Base-by-base conservation (phyloP, 1,139 yeast genomes). In the Suhomyces ambrosiae region DNA sequence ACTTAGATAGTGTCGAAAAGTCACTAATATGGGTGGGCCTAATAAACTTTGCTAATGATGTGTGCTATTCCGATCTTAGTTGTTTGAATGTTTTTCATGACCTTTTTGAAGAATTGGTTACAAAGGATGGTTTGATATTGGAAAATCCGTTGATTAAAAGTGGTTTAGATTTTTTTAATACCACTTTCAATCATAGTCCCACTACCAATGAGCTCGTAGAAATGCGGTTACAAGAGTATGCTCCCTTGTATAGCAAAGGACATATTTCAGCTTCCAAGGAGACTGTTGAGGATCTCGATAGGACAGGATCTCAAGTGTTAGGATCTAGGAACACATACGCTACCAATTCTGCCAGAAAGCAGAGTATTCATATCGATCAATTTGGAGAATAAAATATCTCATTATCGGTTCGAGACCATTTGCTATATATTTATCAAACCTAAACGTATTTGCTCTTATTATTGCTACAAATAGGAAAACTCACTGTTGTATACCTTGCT, bases 351-450 rank as follows among this genome's bases (percentile, higher is more conserved):
- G 52, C 54, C 8, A 45, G 63, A 32, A 60, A 59, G 34, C 65
- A 60, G 41, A 63, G 68, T 33, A 50, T 60, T 29, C 68, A 61
- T 44, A 60, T 61, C 15, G 68, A 62, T 42, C 56, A 54, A 32
- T 62, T 42, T 44, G 56, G 56, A 7, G 24, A 29, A n/a, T 21
- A 10, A 22, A 24, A 8, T 5, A 24, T 18, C 8, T 18, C n/a
- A n/a, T n/a, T n/a, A n/a, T n/a, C n/a, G n/a, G n/a, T n/a, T n/a
- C n/a, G n/a, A n/a, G n/a, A n/a, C n/a, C n/a, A n/a, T n/a, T n/a
- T n/a, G n/a, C n/a, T n/a, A n/a, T n/a, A n/a, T n/a, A n/a, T n/a
- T n/a, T n/a, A n/a, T n/a, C n/a, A n/a, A n/a, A n/a, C n/a, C n/a
- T n/a, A n/a, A n/a, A n/a, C n/a, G n/a, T n/a, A n/a, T n/a, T n/a